These are phyloP conservation scores for Phoenix dactylifera DNA, from an alignment of 176 grass and related monocot genomes.

Conservation along the genomic window DNA sequence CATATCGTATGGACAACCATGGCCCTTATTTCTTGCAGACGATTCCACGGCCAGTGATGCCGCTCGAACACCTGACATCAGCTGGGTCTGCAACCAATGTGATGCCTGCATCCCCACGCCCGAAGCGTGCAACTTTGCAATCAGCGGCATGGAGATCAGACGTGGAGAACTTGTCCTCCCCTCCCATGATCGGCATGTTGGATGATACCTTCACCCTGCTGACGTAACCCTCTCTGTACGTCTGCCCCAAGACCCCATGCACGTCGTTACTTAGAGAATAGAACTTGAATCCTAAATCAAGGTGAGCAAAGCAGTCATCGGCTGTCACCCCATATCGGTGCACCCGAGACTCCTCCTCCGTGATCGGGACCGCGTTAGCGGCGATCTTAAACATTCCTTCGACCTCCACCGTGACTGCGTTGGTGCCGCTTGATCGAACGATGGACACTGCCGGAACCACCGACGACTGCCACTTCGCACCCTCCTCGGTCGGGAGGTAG, in stretches of 20 bases:
- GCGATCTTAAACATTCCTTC: conserved; percentile 16
- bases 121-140: conserved; percentile 13
- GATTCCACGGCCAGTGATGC: conserved; percentile 5
- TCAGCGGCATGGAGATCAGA: conserved; percentile 16
- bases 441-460: conserved; percentile 6
- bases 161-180: conserved; percentile 12
- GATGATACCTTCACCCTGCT: conserved; percentile 19
- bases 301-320: conserved; percentile 24
- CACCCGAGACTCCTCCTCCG: conserved; percentile 25
- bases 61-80: conserved; percentile 7
- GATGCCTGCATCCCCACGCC: background rate
- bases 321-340: conserved; percentile 25
- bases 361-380: conserved; percentile 16
- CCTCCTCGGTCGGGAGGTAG: conserved; percentile 9
- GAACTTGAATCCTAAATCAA: conserved; percentile 32
- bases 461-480: conserved; percentile 7
- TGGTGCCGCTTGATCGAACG: conserved; percentile 10
- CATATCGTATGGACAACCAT: too few relatives aligned
- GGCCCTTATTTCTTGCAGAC: conserved; percentile 11
- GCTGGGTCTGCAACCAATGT: background rate
- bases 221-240: conserved; percentile 21
- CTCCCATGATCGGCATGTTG: conserved; percentile 25
- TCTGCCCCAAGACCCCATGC: conserved; percentile 24
- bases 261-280: conserved; percentile 13
- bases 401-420: conserved; percentile 8